Conservation (phyloP, 169 alveolate genomes). For the Toxoplasma gondii region DNA sequence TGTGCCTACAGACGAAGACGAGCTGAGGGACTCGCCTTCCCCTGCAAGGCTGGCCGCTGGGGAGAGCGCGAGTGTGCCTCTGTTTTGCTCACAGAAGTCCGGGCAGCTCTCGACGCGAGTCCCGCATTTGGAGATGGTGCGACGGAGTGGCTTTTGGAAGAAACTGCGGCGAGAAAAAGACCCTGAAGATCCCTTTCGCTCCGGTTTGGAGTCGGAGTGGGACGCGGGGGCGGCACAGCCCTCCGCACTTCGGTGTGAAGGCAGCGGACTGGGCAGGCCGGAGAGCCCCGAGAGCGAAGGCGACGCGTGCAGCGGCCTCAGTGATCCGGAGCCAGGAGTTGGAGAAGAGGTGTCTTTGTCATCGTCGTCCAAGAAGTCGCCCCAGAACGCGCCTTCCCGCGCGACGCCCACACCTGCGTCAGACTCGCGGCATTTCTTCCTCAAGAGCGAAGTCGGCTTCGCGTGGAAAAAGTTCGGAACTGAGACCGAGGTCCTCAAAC, state of each 20-base stretch:
- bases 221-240: not conserved
- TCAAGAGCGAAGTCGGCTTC: not conserved
- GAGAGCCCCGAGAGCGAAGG: not conserved
- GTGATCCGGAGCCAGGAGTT: not conserved
- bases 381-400: slow-evolving; percentile 36
- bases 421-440: not conserved
- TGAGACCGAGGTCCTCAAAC: not conserved
- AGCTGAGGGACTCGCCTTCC: not conserved
- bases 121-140: not conserved
- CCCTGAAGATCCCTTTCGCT: not conserved
- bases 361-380: not conserved
- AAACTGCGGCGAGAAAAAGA: not conserved
- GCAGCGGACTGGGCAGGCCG: not conserved
- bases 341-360: not conserved
- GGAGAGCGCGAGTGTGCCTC: not conserved
- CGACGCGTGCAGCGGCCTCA: not conserved
- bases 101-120: not conserved
- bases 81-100: not conserved
- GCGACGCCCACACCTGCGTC: not conserved
- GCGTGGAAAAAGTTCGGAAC: slow-evolving; percentile 21
- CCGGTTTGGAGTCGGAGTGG: not conserved
- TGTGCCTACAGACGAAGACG: not conserved
- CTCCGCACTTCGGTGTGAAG: not conserved
- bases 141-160: not conserved
- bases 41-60: not conserved